Evolutionary conservation across 2,329 filamentous ascomycete genomes (phyloP), one percentile per base, ranked within the genome.

Genomic region (Cladorrhinum sp.): DNA sequence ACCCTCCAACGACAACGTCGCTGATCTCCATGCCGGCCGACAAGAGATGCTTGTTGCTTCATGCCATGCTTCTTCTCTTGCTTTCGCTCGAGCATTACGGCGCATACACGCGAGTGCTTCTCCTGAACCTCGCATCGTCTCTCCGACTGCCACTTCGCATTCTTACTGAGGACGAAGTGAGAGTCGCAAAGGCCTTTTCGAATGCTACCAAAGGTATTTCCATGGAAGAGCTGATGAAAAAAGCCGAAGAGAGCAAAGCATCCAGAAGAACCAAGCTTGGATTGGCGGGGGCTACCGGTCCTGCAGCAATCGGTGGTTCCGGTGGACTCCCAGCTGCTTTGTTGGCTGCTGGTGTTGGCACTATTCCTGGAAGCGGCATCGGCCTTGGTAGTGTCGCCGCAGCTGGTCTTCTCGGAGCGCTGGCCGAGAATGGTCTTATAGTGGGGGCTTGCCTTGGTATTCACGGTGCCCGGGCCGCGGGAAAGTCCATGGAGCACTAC

Each of bases 391-490:
- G 87, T 1, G 87, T 87, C 2, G 86, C 88, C 22, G 89, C 91
- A 10, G 91, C 92, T 20, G 86, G 86, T 1, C 85, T 96, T 57
- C 78, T 98, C 0, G 93, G 93, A 10, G 83, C 87, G 18, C 81
- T 97, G 69, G 89, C 92, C 1, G 88, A 93, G 38, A 95, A 89
- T 63, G 85, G 88, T 4, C 83, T 95, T 16, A 79, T 92, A 48
- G 88, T 96, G 27, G 93, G 93, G 16, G 86, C 89, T 38, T 78
- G 98, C 41, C 97, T 98, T 70, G 95, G 95, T 8, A 91, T 95
- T n/a, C 96, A 96, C 71, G 90, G 90, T 49, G 87, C 88, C 1
- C 85, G 88, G 36, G 93, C 96, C 81, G 90, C 90, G 0, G 86
- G 87, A 56, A 88, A 92, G 72, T 91, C 93, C 81, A 90, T 97